phyloP scores from a whole-genome alignment of 2,329 filamentous ascomycete genomes.

The Immersiporthe knoxdaviesiana region DNA sequence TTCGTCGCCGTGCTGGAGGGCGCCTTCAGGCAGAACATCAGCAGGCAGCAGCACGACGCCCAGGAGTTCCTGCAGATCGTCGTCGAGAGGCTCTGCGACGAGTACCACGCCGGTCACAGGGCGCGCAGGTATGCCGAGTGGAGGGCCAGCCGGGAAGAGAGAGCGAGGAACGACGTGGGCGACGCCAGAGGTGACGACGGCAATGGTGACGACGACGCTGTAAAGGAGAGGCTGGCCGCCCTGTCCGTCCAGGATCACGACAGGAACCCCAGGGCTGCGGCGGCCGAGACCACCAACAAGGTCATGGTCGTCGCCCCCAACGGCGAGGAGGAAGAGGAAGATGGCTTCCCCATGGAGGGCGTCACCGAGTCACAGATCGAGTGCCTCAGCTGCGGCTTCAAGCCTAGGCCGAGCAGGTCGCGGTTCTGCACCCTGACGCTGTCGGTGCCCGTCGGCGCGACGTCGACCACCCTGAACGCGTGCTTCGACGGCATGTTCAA shows the following conservation, averaged over 20 bases:
- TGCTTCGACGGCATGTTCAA: constrained; percentile 96
- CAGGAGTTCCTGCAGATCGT: constrained; percentile 97
- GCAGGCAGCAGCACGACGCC: constrained; percentile 93
- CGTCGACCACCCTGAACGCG: constrained; percentile 77
- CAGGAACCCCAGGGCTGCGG: constrained; percentile 20
- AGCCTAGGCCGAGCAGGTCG: constrained; percentile 79
- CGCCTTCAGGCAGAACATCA: constrained; percentile 89
- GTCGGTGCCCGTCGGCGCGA: constrained; percentile 80
- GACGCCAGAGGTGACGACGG: neutral
- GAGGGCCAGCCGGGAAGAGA: constrained; percentile 34
- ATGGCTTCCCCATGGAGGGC: constrained; percentile 90
- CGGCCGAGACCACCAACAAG: constrained; percentile 29
- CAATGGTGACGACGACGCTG: constrained; percentile 36
- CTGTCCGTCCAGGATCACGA: constrained; percentile 32
- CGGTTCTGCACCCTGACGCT: constrained; percentile 91
- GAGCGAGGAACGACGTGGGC: constrained; percentile 14
- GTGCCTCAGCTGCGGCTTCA: constrained; percentile 87
- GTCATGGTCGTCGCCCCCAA: constrained; percentile 32
- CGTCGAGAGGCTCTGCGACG: constrained; percentile 87
- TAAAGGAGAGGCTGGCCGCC: constrained; percentile 39
- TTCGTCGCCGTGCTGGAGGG: constrained; percentile 84
- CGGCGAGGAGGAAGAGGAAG: constrained; percentile 64
- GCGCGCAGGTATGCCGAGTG: constrained; percentile 64
- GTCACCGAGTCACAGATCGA: constrained; percentile 93
- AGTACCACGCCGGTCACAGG: constrained; percentile 83